Evolutionary conservation across 148 eudicot species (phyloP).

Genomic region (Persicaria tinctoria): DNA sequence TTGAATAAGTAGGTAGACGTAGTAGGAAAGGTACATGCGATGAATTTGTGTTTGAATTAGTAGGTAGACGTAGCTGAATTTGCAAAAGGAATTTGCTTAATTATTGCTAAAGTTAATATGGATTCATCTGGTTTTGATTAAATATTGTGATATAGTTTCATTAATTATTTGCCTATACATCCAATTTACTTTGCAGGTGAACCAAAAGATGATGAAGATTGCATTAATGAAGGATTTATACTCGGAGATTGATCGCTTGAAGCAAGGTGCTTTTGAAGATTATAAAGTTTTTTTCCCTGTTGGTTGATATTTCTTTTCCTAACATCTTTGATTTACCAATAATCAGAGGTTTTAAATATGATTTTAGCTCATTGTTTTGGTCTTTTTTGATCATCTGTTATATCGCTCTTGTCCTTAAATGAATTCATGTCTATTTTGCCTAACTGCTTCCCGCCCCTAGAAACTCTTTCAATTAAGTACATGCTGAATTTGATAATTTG

Average conservation of each 20-base stretch:
- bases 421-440: too few relatives aligned
- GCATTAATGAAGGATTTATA: slow-evolving; percentile 91
- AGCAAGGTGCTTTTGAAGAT: slow-evolving; percentile 52
- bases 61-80: slow-evolving; percentile 16
- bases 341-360: too few relatives aligned
- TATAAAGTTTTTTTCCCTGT: too few relatives aligned
- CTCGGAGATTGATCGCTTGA: slow-evolving; percentile 86
- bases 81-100: neutral
- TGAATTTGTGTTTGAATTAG: too few relatives aligned
- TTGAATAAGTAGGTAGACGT: slow-evolving; percentile 2
- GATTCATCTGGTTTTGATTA: neutral
- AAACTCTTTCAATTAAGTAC: too few relatives aligned
- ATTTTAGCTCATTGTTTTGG: too few relatives aligned
- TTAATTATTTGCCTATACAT: neutral
- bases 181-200: slow-evolving; percentile 48
- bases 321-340: too few relatives aligned
- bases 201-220: slow-evolving; percentile 97
- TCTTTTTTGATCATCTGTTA: too few relatives aligned
- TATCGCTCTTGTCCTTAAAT: too few relatives aligned
- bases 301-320: too few relatives aligned
- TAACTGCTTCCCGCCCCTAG: too few relatives aligned
- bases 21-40: slow-evolving; percentile 1
- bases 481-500: too few relatives aligned
- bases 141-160: neutral
- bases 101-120: neutral